Conservation (phyloP, 768 basidiomycete species). For the Rhizopogon sp. region DNA sequence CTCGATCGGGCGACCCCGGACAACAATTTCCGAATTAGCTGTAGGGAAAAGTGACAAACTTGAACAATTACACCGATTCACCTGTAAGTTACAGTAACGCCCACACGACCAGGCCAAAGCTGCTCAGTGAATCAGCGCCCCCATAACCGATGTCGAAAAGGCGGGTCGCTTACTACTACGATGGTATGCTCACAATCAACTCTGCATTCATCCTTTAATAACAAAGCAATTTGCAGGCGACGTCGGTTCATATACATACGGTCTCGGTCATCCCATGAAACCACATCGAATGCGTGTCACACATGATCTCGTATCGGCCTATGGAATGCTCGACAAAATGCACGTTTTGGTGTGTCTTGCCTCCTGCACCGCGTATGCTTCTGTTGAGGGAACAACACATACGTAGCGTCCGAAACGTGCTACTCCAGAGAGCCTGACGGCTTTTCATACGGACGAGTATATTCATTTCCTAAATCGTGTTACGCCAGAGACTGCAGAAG, state of each 20-base stretch:
- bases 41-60: too few relatives aligned
- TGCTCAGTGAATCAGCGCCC: too few relatives aligned
- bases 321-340: conserved; percentile 93
- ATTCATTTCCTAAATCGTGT: conserved; percentile 86
- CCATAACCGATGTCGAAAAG: conserved; percentile 52
- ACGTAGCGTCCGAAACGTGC: conserved; percentile 65
- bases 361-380: not conserved
- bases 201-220: not conserved
- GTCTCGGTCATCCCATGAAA: conserved; percentile 91
- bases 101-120: not conserved
- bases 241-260: conserved; percentile 75
- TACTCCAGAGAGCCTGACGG: conserved; percentile 73
- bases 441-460: conserved; percentile 98
- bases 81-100: not conserved
- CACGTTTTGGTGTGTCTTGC: conserved; percentile 68
- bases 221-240: conserved; percentile 42
- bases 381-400: not conserved
- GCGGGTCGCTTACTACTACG: conserved; percentile 79
- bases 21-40: too few relatives aligned
- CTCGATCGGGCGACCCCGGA: too few relatives aligned
- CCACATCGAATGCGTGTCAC: conserved; percentile 93
- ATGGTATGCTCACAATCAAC: conserved; percentile 40
- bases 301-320: conserved; percentile 86
- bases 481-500: conserved; percentile 86
- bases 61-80: not conserved